These are phyloP conservation scores for Nakazawaea sp. DNA, from an alignment of 805 yeast genomes.

Conservation along the genomic window DNA sequence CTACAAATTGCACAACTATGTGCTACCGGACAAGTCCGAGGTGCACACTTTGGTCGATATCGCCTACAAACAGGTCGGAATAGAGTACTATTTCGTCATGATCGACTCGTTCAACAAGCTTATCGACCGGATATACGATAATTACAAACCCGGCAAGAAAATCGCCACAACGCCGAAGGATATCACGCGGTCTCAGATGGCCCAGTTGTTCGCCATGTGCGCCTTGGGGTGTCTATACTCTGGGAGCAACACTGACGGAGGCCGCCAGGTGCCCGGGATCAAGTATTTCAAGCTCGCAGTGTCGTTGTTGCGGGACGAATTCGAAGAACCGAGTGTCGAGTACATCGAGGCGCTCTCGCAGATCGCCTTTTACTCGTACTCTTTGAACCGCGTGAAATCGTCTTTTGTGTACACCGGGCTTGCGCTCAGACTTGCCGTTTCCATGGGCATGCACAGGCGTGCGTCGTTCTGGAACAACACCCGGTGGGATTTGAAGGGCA, in stretches of 20 bases:
- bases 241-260: neutral
- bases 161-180: neutral
- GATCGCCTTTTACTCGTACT: conserved; percentile 7
- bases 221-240: conserved; percentile 10
- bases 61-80: conserved; percentile 7
- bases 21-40: conserved; percentile 5
- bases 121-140: conserved; percentile 6
- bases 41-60: conserved; percentile 2
- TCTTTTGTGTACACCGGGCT: conserved; percentile 7
- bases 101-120: conserved; percentile 2
- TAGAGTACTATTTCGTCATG: conserved; percentile 9
- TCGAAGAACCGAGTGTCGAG: conserved; percentile 7
- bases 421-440: conserved; percentile 6
- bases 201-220: conserved; percentile 11
- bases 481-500: conserved; percentile 3
- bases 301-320: conserved; percentile 5
- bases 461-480: conserved; percentile 10
- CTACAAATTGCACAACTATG: neutral
- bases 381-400: conserved; percentile 9
- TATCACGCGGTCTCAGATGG: conserved; percentile 5
- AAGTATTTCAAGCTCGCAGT: conserved; percentile 5
- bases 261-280: conserved; percentile 7
- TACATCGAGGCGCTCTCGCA: conserved; percentile 11
- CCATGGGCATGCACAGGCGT: conserved; percentile 10
- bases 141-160: conserved; percentile 3